Percentiles rank a stretch among this genome's conserved stretches.
Conservation (phyloP, 495 filamentous ascomycete species). For the Penicillium daleae region DNA sequence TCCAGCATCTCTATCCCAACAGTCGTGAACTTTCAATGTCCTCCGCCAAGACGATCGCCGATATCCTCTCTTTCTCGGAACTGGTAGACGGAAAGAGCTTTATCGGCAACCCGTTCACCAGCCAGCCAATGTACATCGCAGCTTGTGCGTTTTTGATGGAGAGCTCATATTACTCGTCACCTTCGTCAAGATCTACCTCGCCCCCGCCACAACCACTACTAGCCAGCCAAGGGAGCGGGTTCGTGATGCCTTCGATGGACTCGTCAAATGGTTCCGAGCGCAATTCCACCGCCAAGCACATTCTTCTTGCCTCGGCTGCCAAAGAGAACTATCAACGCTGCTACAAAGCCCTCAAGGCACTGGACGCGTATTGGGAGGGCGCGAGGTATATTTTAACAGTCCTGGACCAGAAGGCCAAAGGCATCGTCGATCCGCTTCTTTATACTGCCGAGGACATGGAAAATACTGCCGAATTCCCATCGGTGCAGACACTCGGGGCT, state of each 20-base stretch:
- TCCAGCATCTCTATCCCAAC: slow-evolving; percentile 71
- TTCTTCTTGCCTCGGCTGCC: slow-evolving; percentile 72
- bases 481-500: slow-evolving; percentile 44
- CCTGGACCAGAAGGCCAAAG: slow-evolving; percentile 84
- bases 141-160: slow-evolving; percentile 87
- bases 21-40: slow-evolving; percentile 84
- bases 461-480: slow-evolving; percentile 51
- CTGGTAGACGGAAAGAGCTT: slow-evolving; percentile 78
- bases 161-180: slow-evolving; percentile 56
- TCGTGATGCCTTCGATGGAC: slow-evolving; percentile 46
- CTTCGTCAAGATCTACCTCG: slow-evolving; percentile 39
- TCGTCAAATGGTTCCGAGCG: slow-evolving; percentile 39
- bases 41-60: slow-evolving; percentile 85
- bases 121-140: slow-evolving; percentile 87
- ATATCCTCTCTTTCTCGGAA: slow-evolving; percentile 80
- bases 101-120: slow-evolving; percentile 84
- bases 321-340: slow-evolving; percentile 81
- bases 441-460: slow-evolving; percentile 80
- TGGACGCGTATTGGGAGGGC: slow-evolving; percentile 81
- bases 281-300: slow-evolving; percentile 65
- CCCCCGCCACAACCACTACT: slow-evolving; percentile 39
- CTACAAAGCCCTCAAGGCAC: slow-evolving; percentile 75
- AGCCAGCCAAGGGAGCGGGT: slow-evolving; percentile 45
- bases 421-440: slow-evolving; percentile 78
- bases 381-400: slow-evolving; percentile 85